Base-by-base conservation (phyloP, 805 yeast species). In the Cyberlindnera misumaiensis region DNA sequence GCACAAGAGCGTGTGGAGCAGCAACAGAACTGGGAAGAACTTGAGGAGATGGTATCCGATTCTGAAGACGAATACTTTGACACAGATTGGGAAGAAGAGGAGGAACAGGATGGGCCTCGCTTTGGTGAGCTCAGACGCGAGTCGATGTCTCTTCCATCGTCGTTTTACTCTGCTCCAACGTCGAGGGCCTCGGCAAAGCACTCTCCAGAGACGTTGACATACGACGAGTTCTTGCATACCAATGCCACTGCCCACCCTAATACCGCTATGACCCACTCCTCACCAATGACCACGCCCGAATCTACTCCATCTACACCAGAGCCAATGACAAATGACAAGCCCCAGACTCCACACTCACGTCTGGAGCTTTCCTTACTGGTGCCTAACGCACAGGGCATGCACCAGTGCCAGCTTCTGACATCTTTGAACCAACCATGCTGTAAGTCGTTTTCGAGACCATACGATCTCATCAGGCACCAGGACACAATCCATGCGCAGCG, bases 401-500 rank as follows among this genome's bases (percentile, higher is more conserved):
- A 81, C 47, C 70, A 74, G 44, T 82, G 89, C 56, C 66, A 63
- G 39, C 64, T 80, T 58, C 59, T 70, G 9, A 77, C 77, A 49
- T 56, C 72, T 20, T 75, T 84, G 0, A 79, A 83, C 13, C 56
- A 66, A 44, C 74, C 76, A 17, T 86, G 96, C 61, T 64, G 72
- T 49, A 84, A 84, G 62, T 78, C 79, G 53, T 90, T 90, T 56
- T 87, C 97, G 13, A 75, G 98, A 55, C 95, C 96, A 14, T 90
- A 90, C 58, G 98, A 90, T 65, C 69, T 90, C 54, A 83, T 89
- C 18, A 76, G 98, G 52, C 98, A 90, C 61, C 96, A 90, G 60
- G 95, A 90, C 54, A 93, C 97, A 0, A 89, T 90, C 39, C 98
- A 90, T 60, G 93, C 97, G 1, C 72, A 83, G 34, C 83, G 81